Evolutionary conservation across 2,329 filamentous ascomycete genomes (phyloP), one percentile per base, ranked within the genome.

Genomic region (Phyllosticta citrichinensis): DNA sequence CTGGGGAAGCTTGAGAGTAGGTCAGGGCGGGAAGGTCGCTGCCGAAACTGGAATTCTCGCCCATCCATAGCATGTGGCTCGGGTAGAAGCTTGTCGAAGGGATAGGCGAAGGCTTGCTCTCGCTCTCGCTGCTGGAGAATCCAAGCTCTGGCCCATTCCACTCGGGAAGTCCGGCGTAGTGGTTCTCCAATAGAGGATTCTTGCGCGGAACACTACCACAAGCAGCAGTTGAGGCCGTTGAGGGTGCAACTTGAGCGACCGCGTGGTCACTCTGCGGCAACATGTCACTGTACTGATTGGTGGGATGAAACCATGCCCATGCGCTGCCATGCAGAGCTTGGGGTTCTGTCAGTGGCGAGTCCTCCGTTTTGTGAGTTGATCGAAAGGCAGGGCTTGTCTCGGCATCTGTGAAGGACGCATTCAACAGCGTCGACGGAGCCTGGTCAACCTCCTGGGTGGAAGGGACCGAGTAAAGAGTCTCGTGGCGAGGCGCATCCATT

Each of bases 1-100:
- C 53, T 6, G 60, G 56, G 17, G 60, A 62, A 40, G 22, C 33
- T 52, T 58, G 60, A 12, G 60, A 58, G 52, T 57, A 58, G 24
- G 60, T 52, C 11, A 62, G 30, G 1, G 52, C 50, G 5, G 59
- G 55, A 30, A 57, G 30, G 24, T 50, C 20, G 25, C 25, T 25
- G n/a, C 52, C 52, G 24, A 17, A 35, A 55, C 12, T 30, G 14
- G 50, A 61, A 50, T 57, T 51, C n/a, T 52, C 22, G 55, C 59
- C 53, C 54, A 30, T 8, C 30, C 54, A 27, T 30, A 56, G 20
- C 20, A 40, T 52, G 4, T 47, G 47, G 27, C 52, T 22, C 6
- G 40, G 40, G 25, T 14, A 14, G 20, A 61, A 24, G 54, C 24
- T 35, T 9, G 47, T 20, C 5, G 58, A 47, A 10, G 58, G 55